Evolutionary conservation across 1,139 yeast genomes (phyloP).

Genomic region (Sugiyamaella xylanicola): DNA sequence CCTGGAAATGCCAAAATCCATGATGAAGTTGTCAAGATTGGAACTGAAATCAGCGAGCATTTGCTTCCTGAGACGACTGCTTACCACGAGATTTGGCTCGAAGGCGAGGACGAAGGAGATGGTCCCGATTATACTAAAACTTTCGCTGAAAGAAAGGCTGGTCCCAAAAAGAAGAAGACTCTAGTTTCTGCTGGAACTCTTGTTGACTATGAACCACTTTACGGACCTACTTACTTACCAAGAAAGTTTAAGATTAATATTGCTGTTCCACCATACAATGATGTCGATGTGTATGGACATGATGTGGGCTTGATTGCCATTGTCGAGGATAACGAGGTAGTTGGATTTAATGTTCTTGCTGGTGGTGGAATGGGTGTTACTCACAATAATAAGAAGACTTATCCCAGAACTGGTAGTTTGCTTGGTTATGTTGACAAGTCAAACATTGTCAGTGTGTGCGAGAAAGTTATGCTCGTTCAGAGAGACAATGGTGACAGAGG

Average conservation of each 20-base stretch:
- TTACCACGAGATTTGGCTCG: conserved; percentile 95
- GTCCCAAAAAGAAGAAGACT: conserved; percentile 83
- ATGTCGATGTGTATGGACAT: conserved; percentile 94
- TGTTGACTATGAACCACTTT: conserved; percentile 75
- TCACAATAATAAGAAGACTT: conserved; percentile 94
- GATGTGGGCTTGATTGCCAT: conserved; percentile 93
- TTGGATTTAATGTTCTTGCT: conserved; percentile 83
- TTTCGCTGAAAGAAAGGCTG: conserved; percentile 75
- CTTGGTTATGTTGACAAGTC: conserved; percentile 75
- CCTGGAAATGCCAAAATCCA: conserved; percentile 86
- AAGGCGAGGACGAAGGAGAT: conserved; percentile 79
- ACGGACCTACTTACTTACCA: conserved; percentile 86
- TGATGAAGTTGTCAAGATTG: conserved; percentile 65
- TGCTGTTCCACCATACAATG: conserved; percentile 95
- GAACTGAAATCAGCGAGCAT: conserved; percentile 72
- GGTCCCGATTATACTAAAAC: conserved; percentile 63
- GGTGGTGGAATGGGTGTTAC: conserved; percentile 99
- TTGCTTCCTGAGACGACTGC: conserved; percentile 91
- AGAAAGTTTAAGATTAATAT: conserved; percentile 95
- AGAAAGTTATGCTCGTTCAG: conserved; percentile 90
- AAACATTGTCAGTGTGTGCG: conserved; percentile 76
- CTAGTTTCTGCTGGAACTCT: conserved; percentile 69
- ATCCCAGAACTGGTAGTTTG: conserved; percentile 90
- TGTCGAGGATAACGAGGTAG: conserved; percentile 58
- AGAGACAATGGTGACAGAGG: conserved; percentile 94